Base-by-base conservation (phyloP, 2,329 filamentous ascomycete species). In the Alternaria novae-zelandiae region DNA sequence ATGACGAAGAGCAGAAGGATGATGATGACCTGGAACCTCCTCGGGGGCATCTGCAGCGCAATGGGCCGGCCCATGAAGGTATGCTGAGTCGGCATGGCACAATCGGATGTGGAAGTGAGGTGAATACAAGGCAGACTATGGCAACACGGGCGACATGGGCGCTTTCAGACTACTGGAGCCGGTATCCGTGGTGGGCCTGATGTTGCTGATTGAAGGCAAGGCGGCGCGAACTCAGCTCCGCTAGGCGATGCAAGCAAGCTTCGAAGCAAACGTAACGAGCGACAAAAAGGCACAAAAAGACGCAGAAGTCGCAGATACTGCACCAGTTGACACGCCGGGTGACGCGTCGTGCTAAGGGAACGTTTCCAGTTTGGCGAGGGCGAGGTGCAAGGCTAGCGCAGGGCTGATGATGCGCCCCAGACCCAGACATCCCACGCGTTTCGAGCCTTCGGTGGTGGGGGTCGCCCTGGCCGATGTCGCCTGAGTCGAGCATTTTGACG, bases 1-100 rank as follows among this genome's bases (percentile, higher is more conserved):
- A 75, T 28, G 54, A 79, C 36, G 59, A 81, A 65, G 46, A 80
- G 63, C 12, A 77, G 56, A 5, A 80, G 64, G 60, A 77, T 74
- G 54, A 80, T 73, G 53, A 85, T 78, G 63, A 82, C 74, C 73
- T 84, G 83, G 63, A 85, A 81, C 26, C 83, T 79, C 54, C 82
- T 81, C n/a, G 83, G 83, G 12, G 82, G 82, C 70, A 78, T 75
- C 46, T 71, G 74, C 49, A 80, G 70, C 66, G 57, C 61, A 41
- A 80, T 47, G 5, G 77, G 79, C 54, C 66, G 73, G 45, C 78
- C 78, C 50, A 74, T 73, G 55, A 74, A 44, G 30, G 74, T 77
- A 25, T 67, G 74, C 57, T 80, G 79, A 30, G 74, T 65, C 1
- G 79, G 78, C 78, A 80, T 80, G 21, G 58, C 63, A 64, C 49